Conservation (phyloP, 225 moss, liverwort and hornwort species). For the Ulota crispa region DNA sequence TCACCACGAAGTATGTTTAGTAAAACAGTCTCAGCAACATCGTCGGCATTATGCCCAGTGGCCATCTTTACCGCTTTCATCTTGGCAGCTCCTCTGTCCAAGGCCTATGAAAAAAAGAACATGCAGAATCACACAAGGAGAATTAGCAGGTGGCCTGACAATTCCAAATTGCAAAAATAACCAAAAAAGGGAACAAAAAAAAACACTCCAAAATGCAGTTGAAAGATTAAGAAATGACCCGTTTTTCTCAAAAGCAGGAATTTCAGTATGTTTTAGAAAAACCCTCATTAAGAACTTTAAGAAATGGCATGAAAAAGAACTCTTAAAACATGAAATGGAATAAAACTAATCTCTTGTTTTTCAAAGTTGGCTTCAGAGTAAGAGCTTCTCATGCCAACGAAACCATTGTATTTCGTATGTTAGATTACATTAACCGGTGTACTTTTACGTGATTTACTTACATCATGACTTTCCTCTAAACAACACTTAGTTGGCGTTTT, state of each 20-base stretch:
- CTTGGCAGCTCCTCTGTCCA: slow-evolving; percentile 97
- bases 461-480: not conserved
- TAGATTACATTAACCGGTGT: not conserved
- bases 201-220: not conserved
- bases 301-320: not conserved
- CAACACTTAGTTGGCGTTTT: not conserved
- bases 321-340: not conserved
- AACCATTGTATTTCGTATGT: not conserved
- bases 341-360: not conserved
- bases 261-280: not conserved
- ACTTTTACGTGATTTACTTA: not conserved
- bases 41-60: slow-evolving; percentile 98
- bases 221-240: no score
- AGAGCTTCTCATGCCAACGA: not conserved
- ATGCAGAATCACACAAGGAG: not conserved
- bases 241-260: no score
- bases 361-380: not conserved
- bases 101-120: slow-evolving; percentile 44
- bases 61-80: slow-evolving; percentile 99
- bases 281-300: not conserved
- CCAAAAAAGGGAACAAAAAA: not conserved
- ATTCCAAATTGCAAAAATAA: slow-evolving; percentile 3
- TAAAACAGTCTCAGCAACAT: slow-evolving; percentile 95
- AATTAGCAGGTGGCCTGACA: not conserved
- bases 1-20: slow-evolving; percentile 96